Base-by-base conservation (phyloP, 2,329 filamentous ascomycete genomes). In the Apiospora marii region DNA sequence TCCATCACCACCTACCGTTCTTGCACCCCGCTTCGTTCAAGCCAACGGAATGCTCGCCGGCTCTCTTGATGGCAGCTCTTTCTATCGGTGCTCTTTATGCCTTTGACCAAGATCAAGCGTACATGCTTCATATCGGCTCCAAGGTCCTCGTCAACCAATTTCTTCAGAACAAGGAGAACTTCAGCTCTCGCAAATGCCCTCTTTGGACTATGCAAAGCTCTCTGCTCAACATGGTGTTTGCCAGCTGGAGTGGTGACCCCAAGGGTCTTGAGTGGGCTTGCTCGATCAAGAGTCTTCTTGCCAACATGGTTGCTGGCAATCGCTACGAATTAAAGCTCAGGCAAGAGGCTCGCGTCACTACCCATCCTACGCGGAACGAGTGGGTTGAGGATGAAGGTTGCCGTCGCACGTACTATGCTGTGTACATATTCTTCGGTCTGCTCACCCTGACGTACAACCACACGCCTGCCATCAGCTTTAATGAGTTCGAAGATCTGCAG, bases 151-250 rank as follows among this genome's bases (percentile, higher is more conserved):
- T 98, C 78, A 98, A 97, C 81, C 94, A 98, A 82, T 98, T 98
- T 83, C 84, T 99, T 74, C 95, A 98, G 84, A 97, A 98, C 85
- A 98, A 98, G 87, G 95, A 98, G 82, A 98, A 97, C 84, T 98
- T 98, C 83, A 98, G 96, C 86, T 98, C 96, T 12, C 92, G 96
- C 78, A 98, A 98, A 83, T 98, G 96, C 79, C 96, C 96, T 4
- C 85, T 99, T 19, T 98, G 96, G 96, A 96, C 96, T 68, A 98
- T 98, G 94, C 96, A 99, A 82, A 94, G 94, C 82, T 97, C 95
- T 4, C 86, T 99, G 71, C 87, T 99, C 73, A 99, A 99, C 87
- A 98, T 98, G 96, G 92, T 98, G 76, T 98, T 99, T 82, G 95
- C 96, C 71, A 98, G 95, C 87, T 99, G 96, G 96, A 98, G 96